Evolutionary conservation across 257 asterid species (phyloP).

Genomic region (Petunia secreta): DNA sequence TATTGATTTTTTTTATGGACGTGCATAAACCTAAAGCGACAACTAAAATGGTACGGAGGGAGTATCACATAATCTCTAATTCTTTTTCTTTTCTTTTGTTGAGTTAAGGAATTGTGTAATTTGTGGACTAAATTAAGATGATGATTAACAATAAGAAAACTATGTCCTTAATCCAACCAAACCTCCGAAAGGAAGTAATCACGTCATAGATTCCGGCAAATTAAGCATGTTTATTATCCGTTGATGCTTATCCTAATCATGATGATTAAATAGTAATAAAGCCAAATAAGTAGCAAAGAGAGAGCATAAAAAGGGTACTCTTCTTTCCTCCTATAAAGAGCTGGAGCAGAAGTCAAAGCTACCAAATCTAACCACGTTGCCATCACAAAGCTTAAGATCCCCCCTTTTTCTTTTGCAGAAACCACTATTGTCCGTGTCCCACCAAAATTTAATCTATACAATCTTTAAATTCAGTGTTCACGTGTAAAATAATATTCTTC

Average conservation of each 20-base stretch:
- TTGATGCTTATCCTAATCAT: background rate
- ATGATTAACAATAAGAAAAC: slow-evolving; percentile 16
- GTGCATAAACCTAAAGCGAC: too few relatives aligned
- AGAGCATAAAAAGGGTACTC: background rate
- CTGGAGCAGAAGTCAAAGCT: slow-evolving; percentile 8
- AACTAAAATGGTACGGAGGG: too few relatives aligned
- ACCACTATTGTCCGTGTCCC: background rate
- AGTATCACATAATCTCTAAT: background rate
- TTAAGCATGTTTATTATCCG: background rate
- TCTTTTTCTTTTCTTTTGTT: background rate
- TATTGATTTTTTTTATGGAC: too few relatives aligned
- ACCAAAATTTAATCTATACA: background rate
- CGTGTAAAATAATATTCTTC: background rate
- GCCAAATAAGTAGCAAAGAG: slow-evolving; percentile 13
- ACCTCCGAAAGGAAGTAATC: slow-evolving; percentile 4
- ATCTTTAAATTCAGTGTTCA: background rate
- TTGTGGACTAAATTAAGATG: background rate
- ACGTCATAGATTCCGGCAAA: background rate
- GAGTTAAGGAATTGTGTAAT: background rate
- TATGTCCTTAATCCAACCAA: background rate
- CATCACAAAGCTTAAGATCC: background rate
- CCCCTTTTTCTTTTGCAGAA: background rate
- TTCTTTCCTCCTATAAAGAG: background rate
- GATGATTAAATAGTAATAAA: background rate
- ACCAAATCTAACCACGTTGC: slow-evolving; percentile 11